Percentiles rank a stretch among this genome's conserved stretches.
phyloP scores from a whole-genome alignment of 2,329 filamentous ascomycete species.

The Fusarium verticillioides region DNA sequence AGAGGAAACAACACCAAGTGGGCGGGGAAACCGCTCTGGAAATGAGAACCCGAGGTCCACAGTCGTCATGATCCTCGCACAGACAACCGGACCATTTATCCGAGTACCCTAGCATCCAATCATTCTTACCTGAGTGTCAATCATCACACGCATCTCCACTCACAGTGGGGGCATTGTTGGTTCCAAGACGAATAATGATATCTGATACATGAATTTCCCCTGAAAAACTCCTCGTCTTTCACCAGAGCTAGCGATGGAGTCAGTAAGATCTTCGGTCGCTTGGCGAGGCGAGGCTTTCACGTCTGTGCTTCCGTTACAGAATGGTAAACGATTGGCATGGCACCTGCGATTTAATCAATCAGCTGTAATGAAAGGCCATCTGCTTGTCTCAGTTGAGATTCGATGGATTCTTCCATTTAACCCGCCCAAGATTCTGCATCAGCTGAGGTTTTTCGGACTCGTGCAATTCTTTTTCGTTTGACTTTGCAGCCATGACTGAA shows the following conservation, averaged over 20 bases:
- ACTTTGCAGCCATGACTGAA: constrained; percentile 10
- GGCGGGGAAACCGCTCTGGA: background rate
- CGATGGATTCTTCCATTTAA: constrained; percentile 20
- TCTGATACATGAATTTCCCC: background rate
- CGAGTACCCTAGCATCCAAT: constrained; percentile 12
- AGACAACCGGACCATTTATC: background rate
- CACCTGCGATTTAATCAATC: background rate
- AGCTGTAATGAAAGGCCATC: background rate
- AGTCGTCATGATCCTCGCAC: background rate
- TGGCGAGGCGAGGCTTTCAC: background rate
- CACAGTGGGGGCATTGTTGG: background rate
- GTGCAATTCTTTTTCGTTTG: background rate
- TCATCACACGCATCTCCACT: background rate
- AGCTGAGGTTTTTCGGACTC: background rate
- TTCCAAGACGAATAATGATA: background rate
- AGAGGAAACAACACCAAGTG: background rate
- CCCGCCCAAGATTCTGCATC: background rate
- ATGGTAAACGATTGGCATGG: constrained; percentile 1
- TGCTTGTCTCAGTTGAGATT: constrained; percentile 10
- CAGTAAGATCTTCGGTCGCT: background rate
- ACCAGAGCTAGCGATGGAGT: background rate
- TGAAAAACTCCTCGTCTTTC: background rate
- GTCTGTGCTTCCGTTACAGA: constrained; percentile 14
- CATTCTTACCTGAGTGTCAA: background rate
- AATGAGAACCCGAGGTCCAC: background rate